Evolutionary conservation across 2,329 filamentous ascomycete species (phyloP), one percentile per base, ranked within the genome.

Genomic region (Aspergillus costaricaensis): DNA sequence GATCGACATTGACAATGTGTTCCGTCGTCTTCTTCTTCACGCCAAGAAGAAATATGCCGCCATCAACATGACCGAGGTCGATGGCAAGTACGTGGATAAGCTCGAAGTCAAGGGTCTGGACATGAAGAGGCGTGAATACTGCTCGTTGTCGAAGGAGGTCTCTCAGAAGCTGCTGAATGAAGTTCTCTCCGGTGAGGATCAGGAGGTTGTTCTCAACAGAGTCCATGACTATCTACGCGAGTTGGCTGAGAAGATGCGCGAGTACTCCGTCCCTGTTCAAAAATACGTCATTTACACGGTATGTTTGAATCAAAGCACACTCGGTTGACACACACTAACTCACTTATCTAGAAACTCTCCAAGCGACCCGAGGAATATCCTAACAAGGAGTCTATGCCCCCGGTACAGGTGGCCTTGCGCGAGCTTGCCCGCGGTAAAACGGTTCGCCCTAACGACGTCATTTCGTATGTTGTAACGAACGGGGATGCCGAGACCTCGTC

Each of bases 1-100:
- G 75, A 99, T 99, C 65, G 95, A 99, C 72, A 96, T 99, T 67
- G 95, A 99, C 77, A 97, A 98, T 70, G 86, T 98, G 62, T 99
- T 99, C 83, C 87, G 94, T 49, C 89, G 95, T 32, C 90, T 99
- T 58, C 81, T 99, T 41, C 83, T 99, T 14, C 95, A 98, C 72
- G 94, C 95, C 30, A 99, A 99, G 85, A 99, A 99, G 83, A 99
- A 99, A 82, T 99, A 99, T 76, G 95, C 95, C 8, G 95, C 95
- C 43, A 91, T 99, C 77, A 98, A 96, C 74, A 87, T 98, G 75
- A 87, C 95, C 6, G 91, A 97, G 70, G 84, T 91, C 21, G 90
- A 96, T 70, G 93, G 92, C 68, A 96, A 94, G 74, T 96, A 89
- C 72, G 83, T 94, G 48, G 94, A 98, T 75, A 94, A 96, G 79